Evolutionary conservation across 768 basidiomycete species (phyloP).

Genomic region (Russula brevipes): DNA sequence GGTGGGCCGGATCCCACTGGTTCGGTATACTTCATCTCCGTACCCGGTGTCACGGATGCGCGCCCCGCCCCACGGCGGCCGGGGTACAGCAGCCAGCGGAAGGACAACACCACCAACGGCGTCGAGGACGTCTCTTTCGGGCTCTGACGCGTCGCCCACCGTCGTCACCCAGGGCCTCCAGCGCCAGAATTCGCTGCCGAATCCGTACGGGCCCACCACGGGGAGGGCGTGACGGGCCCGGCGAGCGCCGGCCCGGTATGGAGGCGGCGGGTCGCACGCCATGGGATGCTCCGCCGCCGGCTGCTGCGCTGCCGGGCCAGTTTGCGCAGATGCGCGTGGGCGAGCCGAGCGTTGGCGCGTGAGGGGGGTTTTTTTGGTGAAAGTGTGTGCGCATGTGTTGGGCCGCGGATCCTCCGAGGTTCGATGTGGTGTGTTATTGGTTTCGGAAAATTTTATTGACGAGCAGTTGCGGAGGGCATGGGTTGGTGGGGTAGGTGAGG

Average conservation of each 20-base stretch:
- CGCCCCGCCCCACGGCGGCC: not conserved
- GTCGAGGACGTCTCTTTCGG: not conserved
- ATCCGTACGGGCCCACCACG: slow-evolving; percentile 10
- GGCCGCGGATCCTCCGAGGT: too few species aligned
- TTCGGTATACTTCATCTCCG: slow-evolving; percentile 72
- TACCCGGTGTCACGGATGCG: slow-evolving; percentile 65
- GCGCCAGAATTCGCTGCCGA: slow-evolving; percentile 20
- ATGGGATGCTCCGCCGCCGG: slow-evolving; percentile 3
- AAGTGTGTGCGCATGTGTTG: too few species aligned
- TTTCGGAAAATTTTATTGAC: too few species aligned
- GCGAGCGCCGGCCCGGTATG: slow-evolving; percentile 1
- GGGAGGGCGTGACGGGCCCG: not conserved
- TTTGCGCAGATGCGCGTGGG: slow-evolving; percentile 25
- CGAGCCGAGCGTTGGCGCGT: slow-evolving; percentile 21
- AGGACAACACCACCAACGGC: slow-evolving; percentile 7
- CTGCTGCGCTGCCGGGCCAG: slow-evolving; percentile 6
- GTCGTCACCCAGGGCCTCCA: not conserved
- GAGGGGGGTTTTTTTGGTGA: not conserved
- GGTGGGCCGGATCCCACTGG: slow-evolving; percentile 73
- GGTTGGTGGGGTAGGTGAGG: too few species aligned
- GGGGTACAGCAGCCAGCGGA: not conserved
- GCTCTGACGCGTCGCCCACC: not conserved
- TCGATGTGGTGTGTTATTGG: too few species aligned
- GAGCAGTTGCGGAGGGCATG: too few species aligned
- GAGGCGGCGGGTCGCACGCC: not conserved